Evolutionary conservation across 2,329 filamentous ascomycete species (phyloP), one percentile per base, ranked within the genome.

Genomic region (Cadophora sp.): DNA sequence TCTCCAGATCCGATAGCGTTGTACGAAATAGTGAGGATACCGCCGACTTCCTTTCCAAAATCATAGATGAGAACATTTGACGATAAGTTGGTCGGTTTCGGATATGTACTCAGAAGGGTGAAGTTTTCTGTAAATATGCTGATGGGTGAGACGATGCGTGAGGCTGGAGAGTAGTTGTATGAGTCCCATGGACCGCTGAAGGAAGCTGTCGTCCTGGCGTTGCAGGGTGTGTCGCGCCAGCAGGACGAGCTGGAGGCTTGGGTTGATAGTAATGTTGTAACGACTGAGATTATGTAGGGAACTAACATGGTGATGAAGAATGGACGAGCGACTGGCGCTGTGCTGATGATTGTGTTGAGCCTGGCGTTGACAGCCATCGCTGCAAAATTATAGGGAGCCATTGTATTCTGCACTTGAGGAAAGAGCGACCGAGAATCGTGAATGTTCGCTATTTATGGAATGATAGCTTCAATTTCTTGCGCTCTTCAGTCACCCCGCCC

Each of bases 11-110:
- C 79, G 30, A 77, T 78, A 13, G 81, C 77, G 3, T 77, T 78
- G 71, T 86, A 89, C 11, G 80, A 75, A n/a, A 89, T 71, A 3
- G 81, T 82, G 5, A 84, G 77, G 64, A 87, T 82, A 5, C 86
- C 86, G 45, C 86, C 85, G 3, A 88, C 85, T 72, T 88, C 85
- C 30, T 81, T 78, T 2, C 85, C 85, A 72, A 88, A 89, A 74
- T 88, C 86, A 66, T 86, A 85, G 1, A 87, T 82, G 1, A 85
- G 74, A 24, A 80, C 83, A 71, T 87, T 86, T 11, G 66, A 65
- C 2, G 61, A 68, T 11, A 72, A 58, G n/a, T 64, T 59, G 9
- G 59, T 43, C 13, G 53, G 14, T 5, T 53, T 41, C 1, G 68
- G 70, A 64, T 70, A 73, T 8, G 39, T 18, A 1, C 62, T 66